Conservation (phyloP, 2,329 filamentous ascomycete species). For the Aotearoamyces nothofagi region DNA sequence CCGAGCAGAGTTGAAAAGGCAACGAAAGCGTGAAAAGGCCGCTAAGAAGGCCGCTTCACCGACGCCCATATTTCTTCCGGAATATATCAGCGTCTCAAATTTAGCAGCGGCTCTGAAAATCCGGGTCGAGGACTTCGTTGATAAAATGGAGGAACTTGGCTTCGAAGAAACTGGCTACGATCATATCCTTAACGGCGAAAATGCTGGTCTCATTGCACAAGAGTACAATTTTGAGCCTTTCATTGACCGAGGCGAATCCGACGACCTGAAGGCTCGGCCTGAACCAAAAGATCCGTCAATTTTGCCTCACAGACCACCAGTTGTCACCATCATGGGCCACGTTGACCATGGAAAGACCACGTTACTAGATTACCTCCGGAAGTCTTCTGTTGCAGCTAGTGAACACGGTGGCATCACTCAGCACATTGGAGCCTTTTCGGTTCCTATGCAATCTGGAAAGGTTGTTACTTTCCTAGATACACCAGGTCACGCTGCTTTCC, state of each 20-base stretch:
- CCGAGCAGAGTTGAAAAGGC: slow-evolving; percentile 23
- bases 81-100: slow-evolving; percentile 81
- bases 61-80: slow-evolving; percentile 62
- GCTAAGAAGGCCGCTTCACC: slow-evolving; percentile 22
- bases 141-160: slow-evolving; percentile 67
- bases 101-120: slow-evolving; percentile 64
- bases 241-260: slow-evolving; percentile 46
- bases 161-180: slow-evolving; percentile 75
- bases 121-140: slow-evolving; percentile 53
- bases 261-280: slow-evolving; percentile 60
- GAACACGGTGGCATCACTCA: slow-evolving; percentile 97
- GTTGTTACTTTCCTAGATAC: slow-evolving; percentile 95
- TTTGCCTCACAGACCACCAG: slow-evolving; percentile 67
- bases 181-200: slow-evolving; percentile 81
- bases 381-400: slow-evolving; percentile 77
- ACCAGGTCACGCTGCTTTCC: slow-evolving; percentile 87
- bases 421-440: slow-evolving; percentile 94
- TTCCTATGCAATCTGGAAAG: slow-evolving; percentile 72
- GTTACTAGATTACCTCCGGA: slow-evolving; percentile 81
- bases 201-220: slow-evolving; percentile 74
- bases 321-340: slow-evolving; percentile 98
- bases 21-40: slow-evolving; percentile 24
- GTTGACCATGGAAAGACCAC: slow-evolving; percentile 99
- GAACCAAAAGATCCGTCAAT: slow-evolving; percentile 49
- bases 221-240: slow-evolving; percentile 88